Base-by-base conservation (phyloP, 768 basidiomycete genomes). In the Lepiota brunneoincarnata region DNA sequence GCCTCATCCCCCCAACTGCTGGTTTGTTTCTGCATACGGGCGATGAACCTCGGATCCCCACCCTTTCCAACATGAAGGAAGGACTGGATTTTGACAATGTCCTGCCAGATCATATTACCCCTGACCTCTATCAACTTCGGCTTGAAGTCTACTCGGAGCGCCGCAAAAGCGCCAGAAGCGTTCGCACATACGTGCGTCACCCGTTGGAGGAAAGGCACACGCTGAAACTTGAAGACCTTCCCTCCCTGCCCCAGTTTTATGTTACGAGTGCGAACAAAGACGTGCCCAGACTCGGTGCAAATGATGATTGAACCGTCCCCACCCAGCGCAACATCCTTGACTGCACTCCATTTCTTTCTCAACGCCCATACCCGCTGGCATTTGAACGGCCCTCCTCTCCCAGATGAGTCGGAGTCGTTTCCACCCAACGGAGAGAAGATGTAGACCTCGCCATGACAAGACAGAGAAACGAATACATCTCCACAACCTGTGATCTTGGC, bases 211-310 rank as follows among this genome's bases (percentile, higher is more conserved):
- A 83, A 83, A 0, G 89, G 84, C 1, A 97, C 72, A 11, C 87
- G 83, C 55, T 86, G 82, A 65, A 93, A 96, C 70, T 87, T 93
- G 74, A 81, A 80, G 1, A 80, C 65, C 64, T 87, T 87, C 21
- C 61, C 31, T 31, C 45, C 26, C 67, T 14, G 60, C 55, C 6
- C 59, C 42, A 20, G 61, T 61, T 68, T 73, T 5, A 67, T 56
- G 54, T 72, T 82, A 23, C 92, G 81, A 17, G 84, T 77, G 20
- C 94, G 87, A 20, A 95, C 78, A 64, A 89, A 98, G 28, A 96
- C 94, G 61, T 98, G 94, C 0, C 96, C 96, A 3, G 96, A 95
- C 58, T 89, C 84, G 1, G 96, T 98, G 70, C 92, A 97, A 42
- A 98, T 79, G 64, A 97, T 87, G 63, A 97, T 81, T 14, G 88